Conservation (phyloP, 2,329 filamentous ascomycete genomes). For the Ilyonectria destructans region DNA sequence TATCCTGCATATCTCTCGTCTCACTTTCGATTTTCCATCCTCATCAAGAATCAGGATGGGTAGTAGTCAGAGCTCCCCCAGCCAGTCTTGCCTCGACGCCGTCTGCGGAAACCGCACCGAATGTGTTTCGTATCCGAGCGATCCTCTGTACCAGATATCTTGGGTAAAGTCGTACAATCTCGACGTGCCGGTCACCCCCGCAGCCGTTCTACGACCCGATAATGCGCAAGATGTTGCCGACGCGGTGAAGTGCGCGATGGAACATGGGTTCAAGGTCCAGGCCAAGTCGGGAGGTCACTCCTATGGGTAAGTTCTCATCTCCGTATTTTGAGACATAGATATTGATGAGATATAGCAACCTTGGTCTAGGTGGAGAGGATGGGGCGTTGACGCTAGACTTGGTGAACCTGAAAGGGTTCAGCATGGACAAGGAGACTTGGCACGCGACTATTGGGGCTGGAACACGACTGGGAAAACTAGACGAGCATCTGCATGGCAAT, state of each 20-base stretch:
- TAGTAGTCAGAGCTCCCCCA: conserved; percentile 57
- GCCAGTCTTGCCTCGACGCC: conserved; percentile 63
- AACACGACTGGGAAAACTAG: conserved; percentile 67
- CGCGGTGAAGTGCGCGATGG: conserved; percentile 71
- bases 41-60: conserved; percentile 56
- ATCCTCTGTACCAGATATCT: conserved; percentile 61
- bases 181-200: conserved; percentile 65
- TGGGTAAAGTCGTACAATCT: conserved; percentile 72
- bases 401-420: conserved; percentile 67
- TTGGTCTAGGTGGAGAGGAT: conserved; percentile 65
- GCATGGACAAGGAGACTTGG: conserved; percentile 68
- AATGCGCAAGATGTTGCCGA: conserved; percentile 69
- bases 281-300: conserved; percentile 77
- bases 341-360: conserved; percentile 51
- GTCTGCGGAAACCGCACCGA: conserved; percentile 62
- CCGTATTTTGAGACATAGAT: fast-evolving
- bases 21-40: background rate
- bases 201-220: conserved; percentile 70
- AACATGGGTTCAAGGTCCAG: conserved; percentile 69
- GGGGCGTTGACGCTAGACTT: conserved; percentile 71
- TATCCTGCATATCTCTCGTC: too few species aligned
- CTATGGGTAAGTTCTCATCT: conserved; percentile 65
- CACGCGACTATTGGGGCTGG: conserved; percentile 71
- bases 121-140: conserved; percentile 65
- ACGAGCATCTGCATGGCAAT: conserved; percentile 64